These are phyloP conservation scores for Aspergillus ustus DNA, from an alignment of 2,329 filamentous ascomycete genomes.

Conservation along the genomic window DNA sequence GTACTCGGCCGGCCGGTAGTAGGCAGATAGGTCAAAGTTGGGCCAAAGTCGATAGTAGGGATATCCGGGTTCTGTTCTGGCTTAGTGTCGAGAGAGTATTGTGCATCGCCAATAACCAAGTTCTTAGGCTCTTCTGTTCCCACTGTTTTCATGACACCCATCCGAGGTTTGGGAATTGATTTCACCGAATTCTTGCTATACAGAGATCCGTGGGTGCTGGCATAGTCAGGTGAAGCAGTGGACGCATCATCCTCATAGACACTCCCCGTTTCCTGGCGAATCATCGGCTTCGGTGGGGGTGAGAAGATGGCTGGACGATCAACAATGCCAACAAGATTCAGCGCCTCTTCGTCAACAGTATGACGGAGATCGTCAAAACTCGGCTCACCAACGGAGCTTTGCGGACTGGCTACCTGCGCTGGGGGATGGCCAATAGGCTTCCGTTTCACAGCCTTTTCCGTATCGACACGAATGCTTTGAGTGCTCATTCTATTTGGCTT, in stretches of 20 bases:
- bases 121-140: slow-evolving; percentile 57
- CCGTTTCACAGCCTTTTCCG: slow-evolving; percentile 52
- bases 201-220: slow-evolving; percentile 67
- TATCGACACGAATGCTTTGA: slow-evolving; percentile 39
- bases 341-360: slow-evolving; percentile 53
- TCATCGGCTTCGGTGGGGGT: slow-evolving; percentile 31
- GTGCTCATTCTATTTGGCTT: slow-evolving; percentile 20
- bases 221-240: slow-evolving; percentile 74
- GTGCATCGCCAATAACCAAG: slow-evolving; percentile 53
- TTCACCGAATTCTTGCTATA: slow-evolving; percentile 46
- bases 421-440: slow-evolving; percentile 57
- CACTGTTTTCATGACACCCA: slow-evolving; percentile 79
- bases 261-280: slow-evolving; percentile 42
- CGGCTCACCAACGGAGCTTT: slow-evolving; percentile 37
- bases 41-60: slow-evolving; percentile 82
- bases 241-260: slow-evolving; percentile 66
- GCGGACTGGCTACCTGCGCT: slow-evolving; percentile 21
- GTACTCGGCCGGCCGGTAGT: slow-evolving; percentile 60
- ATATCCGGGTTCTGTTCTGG: slow-evolving; percentile 58
- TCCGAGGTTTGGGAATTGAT: slow-evolving; percentile 65
- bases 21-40: slow-evolving; percentile 72
- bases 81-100: slow-evolving; percentile 43
- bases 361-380: slow-evolving; percentile 48
- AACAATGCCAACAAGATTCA: slow-evolving; percentile 52
- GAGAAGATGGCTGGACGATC: slow-evolving; percentile 28